A percentile compares a stretch with the other conserved stretches of the same genome.
These are phyloP conservation scores for Aspergillus sclerotialis DNA, from an alignment of 2,329 filamentous ascomycete genomes.

Conservation along the genomic window DNA sequence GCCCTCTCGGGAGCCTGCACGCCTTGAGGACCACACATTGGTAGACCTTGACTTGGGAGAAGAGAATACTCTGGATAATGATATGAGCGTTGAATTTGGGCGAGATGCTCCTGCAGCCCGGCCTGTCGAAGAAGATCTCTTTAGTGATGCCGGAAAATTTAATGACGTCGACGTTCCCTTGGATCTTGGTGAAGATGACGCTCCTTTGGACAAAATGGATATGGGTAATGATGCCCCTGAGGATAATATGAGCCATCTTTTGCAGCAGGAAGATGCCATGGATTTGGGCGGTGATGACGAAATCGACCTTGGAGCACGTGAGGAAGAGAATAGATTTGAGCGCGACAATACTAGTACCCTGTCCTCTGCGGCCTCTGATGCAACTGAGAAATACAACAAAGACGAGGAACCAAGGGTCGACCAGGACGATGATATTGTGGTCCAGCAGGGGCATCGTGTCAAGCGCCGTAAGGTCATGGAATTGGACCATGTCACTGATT, in stretches of 20 bases:
- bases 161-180: conserved; percentile 47
- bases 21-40: conserved; percentile 61
- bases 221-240: conserved; percentile 27
- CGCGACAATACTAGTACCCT: conserved; percentile 65
- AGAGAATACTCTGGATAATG: conserved; percentile 56
- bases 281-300: conserved; percentile 46
- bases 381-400: conserved; percentile 48
- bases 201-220: conserved; percentile 35
- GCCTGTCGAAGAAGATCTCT: conserved; percentile 48
- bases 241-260: conserved; percentile 53
- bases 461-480: conserved; percentile 76
- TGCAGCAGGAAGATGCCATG: conserved; percentile 50
- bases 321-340: conserved; percentile 41
- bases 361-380: conserved; percentile 43
- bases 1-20: conserved; percentile 44
- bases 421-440: conserved; percentile 43
- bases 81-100: conserved; percentile 74
- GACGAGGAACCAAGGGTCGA: conserved; percentile 43
- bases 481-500: conserved; percentile 72
- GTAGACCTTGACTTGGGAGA: conserved; percentile 66
- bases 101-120: conserved; percentile 70
- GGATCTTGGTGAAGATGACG: conserved; percentile 42
- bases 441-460: conserved; percentile 64
- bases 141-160: conserved; percentile 58
- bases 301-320: conserved; percentile 35